phyloP scores from a whole-genome alignment of 306 rosid genomes.

The Ochetophila trinervis region DNA sequence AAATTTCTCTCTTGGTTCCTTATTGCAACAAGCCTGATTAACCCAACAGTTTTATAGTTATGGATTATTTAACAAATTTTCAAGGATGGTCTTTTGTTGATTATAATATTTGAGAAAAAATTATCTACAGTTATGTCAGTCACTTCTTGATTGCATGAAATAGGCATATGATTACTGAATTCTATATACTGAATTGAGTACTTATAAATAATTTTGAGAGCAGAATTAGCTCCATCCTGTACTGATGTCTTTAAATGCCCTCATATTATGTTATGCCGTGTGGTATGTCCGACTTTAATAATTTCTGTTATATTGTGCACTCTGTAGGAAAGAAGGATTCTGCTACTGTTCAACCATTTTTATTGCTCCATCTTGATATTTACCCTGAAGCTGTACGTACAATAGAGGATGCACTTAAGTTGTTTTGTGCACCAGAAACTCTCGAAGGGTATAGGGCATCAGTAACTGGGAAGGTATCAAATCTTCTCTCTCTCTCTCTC shows the following conservation, averaged over 20 bases:
- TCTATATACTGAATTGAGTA: too few relatives aligned
- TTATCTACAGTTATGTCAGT: too few relatives aligned
- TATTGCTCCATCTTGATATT: constrained; percentile 89
- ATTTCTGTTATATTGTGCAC: constrained; percentile 12
- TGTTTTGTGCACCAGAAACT: constrained; percentile 86
- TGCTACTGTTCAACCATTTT: constrained; percentile 79
- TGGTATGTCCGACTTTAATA: neutral
- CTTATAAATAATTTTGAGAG: neutral
- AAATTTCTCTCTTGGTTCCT: too few relatives aligned
- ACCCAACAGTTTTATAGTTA: too few relatives aligned
- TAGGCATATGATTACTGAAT: too few relatives aligned
- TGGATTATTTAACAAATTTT: neutral
- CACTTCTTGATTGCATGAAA: neutral
- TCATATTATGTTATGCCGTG: neutral
- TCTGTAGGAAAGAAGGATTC: constrained; percentile 58
- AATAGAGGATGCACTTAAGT: constrained; percentile 79
- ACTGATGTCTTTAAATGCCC: neutral
- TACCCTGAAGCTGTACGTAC: constrained; percentile 63
- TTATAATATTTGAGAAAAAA: too few relatives aligned
- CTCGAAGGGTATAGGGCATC: constrained; percentile 90
- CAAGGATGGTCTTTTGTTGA: too few relatives aligned
- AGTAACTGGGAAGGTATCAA: constrained; percentile 66
- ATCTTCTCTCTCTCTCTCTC: neutral
- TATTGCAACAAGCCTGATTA: too few relatives aligned
- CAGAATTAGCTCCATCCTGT: constrained; percentile 4